A percentile compares a stretch with the other conserved stretches of the same genome.
Conservation (phyloP, 2,329 filamentous ascomycete species). For the Dactylellina leptospora region DNA sequence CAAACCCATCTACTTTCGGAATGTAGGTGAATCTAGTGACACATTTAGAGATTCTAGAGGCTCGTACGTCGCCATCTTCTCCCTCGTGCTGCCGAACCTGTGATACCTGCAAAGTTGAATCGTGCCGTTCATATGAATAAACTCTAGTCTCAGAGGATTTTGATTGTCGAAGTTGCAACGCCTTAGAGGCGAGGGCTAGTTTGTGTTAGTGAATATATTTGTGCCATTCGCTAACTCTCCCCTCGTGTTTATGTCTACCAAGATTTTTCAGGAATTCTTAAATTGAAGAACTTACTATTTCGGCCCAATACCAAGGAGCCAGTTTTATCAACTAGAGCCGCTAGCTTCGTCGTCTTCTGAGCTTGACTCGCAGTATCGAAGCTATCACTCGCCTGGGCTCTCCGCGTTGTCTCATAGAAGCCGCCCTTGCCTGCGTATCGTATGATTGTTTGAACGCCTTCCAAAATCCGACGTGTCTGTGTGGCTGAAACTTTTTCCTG, state of each 20-base stretch:
- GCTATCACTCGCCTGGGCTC: not conserved
- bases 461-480: not conserved
- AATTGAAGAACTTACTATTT: not conserved
- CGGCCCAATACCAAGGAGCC: not conserved
- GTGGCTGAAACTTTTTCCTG: not conserved
- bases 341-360: conserved; percentile 1
- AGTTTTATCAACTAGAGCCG: not conserved
- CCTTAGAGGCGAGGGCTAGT: not conserved
- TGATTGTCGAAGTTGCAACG: not conserved
- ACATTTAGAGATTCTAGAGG: not conserved
- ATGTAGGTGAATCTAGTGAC: conserved; percentile 1
- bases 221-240: no score
- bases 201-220: not conserved
- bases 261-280: no score
- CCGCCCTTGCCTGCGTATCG: not conserved
- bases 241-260: no score
- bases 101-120: not conserved
- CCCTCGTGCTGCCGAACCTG: not conserved
- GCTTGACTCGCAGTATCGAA: not conserved
- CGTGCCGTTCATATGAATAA: not conserved
- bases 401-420: not conserved
- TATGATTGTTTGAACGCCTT: not conserved
- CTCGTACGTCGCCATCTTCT: not conserved
- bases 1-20: conserved; percentile 1
- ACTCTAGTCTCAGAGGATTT: not conserved